A percentile compares a stretch with the other conserved stretches of the same genome.
These are phyloP conservation scores for Halteria grandinella DNA, from an alignment of 73 alveolate genomes.

Conservation along the genomic window DNA sequence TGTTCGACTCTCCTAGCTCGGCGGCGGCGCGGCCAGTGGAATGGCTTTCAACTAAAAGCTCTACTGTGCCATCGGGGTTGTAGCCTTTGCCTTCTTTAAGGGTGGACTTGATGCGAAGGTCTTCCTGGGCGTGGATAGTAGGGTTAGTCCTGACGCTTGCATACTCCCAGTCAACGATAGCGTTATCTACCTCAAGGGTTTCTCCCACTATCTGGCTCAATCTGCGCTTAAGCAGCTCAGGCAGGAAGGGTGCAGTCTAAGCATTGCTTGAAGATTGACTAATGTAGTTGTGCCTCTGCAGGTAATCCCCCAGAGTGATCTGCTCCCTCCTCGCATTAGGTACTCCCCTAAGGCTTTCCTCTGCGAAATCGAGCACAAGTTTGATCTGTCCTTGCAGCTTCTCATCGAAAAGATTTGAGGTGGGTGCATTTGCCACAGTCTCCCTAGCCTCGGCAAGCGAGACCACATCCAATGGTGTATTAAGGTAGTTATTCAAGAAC, in stretches of 20 bases:
- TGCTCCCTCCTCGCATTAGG: slow-evolving; percentile 32
- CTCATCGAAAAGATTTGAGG: background rate
- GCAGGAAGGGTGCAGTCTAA: too few species aligned
- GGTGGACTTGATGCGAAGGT: too few species aligned
- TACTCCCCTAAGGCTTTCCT: background rate
- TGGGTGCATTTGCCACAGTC: background rate
- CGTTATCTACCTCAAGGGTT: background rate
- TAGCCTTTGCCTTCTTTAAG: too few species aligned
- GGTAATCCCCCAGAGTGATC: slow-evolving; percentile 24
- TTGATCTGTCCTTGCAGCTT: background rate
- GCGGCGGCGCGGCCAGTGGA: too few species aligned
- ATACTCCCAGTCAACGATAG: slow-evolving; percentile 18
- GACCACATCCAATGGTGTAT: slow-evolving; percentile 27
- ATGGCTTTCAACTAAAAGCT: too few species aligned
- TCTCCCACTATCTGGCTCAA: too few species aligned
- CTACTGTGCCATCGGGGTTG: too few species aligned
- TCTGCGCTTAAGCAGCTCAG: too few species aligned
- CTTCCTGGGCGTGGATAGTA: background rate
- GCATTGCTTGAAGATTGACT: too few species aligned
- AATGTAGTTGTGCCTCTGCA: background rate
- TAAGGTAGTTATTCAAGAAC: slow-evolving; percentile 1
- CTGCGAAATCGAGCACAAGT: slow-evolving; percentile 12
- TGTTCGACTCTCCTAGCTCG: too few species aligned
- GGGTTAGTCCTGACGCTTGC: slow-evolving; percentile 13
- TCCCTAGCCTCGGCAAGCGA: slow-evolving; percentile 19